Evolutionary conservation across 306 rosid genomes (phyloP).

Genomic region (Vicia sativa): DNA sequence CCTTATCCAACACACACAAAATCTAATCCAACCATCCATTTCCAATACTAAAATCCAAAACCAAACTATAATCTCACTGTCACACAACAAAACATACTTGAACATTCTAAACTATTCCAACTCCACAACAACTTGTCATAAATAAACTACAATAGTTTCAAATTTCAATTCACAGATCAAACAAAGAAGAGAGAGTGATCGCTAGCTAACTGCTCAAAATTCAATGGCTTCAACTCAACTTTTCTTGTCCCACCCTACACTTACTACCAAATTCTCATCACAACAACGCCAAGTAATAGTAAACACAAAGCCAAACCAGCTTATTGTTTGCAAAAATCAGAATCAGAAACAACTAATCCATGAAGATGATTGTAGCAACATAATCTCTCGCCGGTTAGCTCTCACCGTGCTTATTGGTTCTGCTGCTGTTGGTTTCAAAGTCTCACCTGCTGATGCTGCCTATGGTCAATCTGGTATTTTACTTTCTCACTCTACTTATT

Average conservation of each 20-base stretch:
- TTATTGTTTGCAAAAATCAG: constrained; percentile 78
- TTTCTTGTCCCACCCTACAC: constrained; percentile 80
- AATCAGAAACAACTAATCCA: constrained; percentile 66
- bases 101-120: constrained; percentile 20
- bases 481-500: not conserved
- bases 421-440: constrained; percentile 87
- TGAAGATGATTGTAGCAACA: constrained; percentile 44
- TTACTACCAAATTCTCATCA: constrained; percentile 57
- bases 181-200: not conserved
- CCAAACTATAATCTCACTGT: constrained; percentile 44
- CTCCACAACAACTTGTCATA: constrained; percentile 1
- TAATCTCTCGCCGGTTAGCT: constrained; percentile 82
- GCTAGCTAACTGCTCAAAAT: not conserved
- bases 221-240: constrained; percentile 84
- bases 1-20: constrained; percentile 55
- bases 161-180: not conserved
- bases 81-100: constrained; percentile 35
- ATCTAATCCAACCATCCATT: constrained; percentile 39
- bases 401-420: constrained; percentile 84
- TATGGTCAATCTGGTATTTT: constrained; percentile 87
- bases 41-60: constrained; percentile 49
- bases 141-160: not conserved
- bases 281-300: constrained; percentile 54
- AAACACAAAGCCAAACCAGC: constrained; percentile 50
- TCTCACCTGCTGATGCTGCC: constrained; percentile 94